Conservation (phyloP, 192 early-diverging fungal species). For the Coemansia sp. region DNA sequence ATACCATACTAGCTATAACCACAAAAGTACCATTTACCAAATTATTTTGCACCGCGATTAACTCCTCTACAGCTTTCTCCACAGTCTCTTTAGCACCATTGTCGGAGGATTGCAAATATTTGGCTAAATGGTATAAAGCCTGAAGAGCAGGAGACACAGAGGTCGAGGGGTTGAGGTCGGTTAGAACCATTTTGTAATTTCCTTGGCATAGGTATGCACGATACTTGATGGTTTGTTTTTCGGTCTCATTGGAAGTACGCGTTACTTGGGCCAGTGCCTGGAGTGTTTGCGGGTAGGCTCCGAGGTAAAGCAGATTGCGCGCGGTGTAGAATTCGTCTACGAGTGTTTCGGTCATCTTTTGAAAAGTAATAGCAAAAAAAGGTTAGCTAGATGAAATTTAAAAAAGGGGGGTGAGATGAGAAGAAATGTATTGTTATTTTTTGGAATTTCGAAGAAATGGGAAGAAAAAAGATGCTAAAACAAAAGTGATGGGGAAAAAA, state of each 20-base stretch:
- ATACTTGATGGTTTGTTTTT: conserved; percentile 71
- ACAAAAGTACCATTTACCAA: conserved; percentile 60
- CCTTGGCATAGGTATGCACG: conserved; percentile 82
- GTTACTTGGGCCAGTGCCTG: conserved; percentile 50
- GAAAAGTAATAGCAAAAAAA: background rate
- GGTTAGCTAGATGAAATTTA: background rate
- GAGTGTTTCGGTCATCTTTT: conserved; percentile 16
- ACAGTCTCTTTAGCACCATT: background rate
- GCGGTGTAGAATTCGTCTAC: conserved; percentile 64
- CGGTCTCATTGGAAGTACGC: conserved; percentile 48
- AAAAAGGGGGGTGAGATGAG: too few relatives aligned
- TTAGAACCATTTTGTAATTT: conserved; percentile 67
- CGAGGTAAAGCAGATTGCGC: conserved; percentile 73
- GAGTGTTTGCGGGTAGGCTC: conserved; percentile 74
- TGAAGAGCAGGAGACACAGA: conserved; percentile 60
- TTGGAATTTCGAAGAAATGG: too few relatives aligned
- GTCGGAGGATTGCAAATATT: conserved; percentile 25
- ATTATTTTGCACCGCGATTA: conserved; percentile 59
- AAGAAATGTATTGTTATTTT: too few relatives aligned
- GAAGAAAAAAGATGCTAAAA: too few relatives aligned
- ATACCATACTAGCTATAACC: conserved; percentile 66
- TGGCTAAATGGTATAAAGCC: conserved; percentile 73
- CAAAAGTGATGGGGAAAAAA: too few relatives aligned
- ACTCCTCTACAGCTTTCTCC: conserved; percentile 34
- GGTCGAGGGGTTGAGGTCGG: conserved; percentile 60